Evolutionary conservation across 139 green algal genomes (phyloP).

Genomic region (Volvox africanus): DNA sequence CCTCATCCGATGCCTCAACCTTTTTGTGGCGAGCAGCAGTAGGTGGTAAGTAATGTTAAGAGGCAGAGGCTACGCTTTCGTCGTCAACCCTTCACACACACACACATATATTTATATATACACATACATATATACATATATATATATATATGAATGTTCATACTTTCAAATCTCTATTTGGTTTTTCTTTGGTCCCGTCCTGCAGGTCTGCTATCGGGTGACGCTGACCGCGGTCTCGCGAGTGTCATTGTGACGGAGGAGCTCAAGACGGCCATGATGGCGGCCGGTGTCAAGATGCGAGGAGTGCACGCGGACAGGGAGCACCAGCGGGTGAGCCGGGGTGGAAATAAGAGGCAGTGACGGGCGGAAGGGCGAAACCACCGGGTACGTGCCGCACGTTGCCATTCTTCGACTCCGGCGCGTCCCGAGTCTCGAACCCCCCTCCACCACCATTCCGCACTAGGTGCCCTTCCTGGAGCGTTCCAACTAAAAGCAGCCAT

Average conservation of each 20-base stretch:
- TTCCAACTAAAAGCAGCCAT: no score
- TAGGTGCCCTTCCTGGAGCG: no score
- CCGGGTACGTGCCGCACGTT: no score
- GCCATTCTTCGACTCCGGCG: no score
- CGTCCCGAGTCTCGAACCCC: no score
- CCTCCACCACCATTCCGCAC: no score
- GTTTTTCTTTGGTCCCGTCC: neutral
- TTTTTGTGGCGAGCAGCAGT: no score
- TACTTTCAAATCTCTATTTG: neutral
- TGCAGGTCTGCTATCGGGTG: slow-evolving; percentile 28
- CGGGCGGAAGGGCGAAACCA: neutral
- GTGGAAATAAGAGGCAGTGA: neutral
- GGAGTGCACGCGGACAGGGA: slow-evolving; percentile 1
- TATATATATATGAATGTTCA: neutral
- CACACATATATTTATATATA: neutral
- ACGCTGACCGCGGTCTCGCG: neutral
- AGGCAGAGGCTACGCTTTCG: no score
- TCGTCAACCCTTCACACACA: no score
- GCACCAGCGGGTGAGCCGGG: slow-evolving; percentile 18
- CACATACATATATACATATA: neutral
- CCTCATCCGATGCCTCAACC: no score
- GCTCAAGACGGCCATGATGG: slow-evolving; percentile 34
- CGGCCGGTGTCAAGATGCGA: neutral
- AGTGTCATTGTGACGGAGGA: slow-evolving; percentile 41
- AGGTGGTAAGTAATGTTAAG: no score